Conservation (phyloP, 1,284 basidiomycete genomes). For the Papiliotrema nemorosa region DNA sequence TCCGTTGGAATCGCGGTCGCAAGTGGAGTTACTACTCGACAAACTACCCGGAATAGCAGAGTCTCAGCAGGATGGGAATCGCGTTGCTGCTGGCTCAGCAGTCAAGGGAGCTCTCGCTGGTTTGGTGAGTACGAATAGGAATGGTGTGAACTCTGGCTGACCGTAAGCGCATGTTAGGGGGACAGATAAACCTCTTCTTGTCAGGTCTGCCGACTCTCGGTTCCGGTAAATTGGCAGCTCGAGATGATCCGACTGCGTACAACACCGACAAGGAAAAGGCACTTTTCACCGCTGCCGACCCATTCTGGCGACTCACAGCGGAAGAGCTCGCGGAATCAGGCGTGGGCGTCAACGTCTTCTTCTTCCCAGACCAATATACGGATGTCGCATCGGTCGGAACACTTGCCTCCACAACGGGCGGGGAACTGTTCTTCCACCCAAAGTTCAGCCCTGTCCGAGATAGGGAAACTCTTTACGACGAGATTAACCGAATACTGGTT, state of each 20-base stretch:
- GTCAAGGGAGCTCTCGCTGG: conserved; percentile 69
- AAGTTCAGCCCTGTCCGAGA: conserved; percentile 75
- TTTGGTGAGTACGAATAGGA: conserved; percentile 57
- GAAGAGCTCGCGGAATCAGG: conserved; percentile 87
- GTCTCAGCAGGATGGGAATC: conserved; percentile 48
- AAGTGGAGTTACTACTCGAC: conserved; percentile 53
- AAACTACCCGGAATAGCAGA: conserved; percentile 66
- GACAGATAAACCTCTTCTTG: conserved; percentile 80
- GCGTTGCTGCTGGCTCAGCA: conserved; percentile 72
- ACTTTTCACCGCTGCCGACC: conserved; percentile 71
- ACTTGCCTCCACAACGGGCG: conserved; percentile 76
- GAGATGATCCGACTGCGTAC: conserved; percentile 70
- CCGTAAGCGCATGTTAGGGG: conserved; percentile 69
- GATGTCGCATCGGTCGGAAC: conserved; percentile 84
- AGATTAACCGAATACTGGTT: conserved; percentile 67
- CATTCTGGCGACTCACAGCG: conserved; percentile 74
- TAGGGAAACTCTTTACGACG: conserved; percentile 62
- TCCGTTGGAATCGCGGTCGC: conserved; percentile 60
- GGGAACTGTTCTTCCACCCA: conserved; percentile 89
- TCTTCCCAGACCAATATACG: conserved; percentile 76
- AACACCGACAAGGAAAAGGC: conserved; percentile 85
- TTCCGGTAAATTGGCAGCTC: conserved; percentile 61
- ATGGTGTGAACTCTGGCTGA: conserved; percentile 3
- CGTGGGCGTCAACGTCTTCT: conserved; percentile 84
- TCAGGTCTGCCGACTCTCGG: conserved; percentile 75